Evolutionary conservation across 2,329 filamentous ascomycete genomes (phyloP), one percentile per base, ranked within the genome.

Genomic region (Talaromyces sp.): DNA sequence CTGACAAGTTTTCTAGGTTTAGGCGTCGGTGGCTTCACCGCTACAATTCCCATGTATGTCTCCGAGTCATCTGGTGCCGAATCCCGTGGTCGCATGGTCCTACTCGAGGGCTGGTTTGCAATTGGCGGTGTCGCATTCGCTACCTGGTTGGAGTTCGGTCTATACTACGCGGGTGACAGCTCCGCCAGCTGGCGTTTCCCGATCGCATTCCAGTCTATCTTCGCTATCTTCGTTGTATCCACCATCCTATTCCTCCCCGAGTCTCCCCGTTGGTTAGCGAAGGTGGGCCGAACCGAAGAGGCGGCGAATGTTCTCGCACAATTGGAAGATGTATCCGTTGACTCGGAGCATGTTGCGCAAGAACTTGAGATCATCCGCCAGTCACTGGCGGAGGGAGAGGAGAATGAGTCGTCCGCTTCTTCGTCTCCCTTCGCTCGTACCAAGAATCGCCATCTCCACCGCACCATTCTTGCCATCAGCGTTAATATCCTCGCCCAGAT

Each of bases 231-330:
- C n/a, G 61, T 63, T n/a, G 57, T 62, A 14, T 54, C 51, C 3
- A 54, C 54, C 13, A 56, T 64, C n/a, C 37, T 61, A 1, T 56
- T 62, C 3, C 65, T 82, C 2, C 80, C 80, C 3, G 81, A 83
- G 52, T 80, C 77, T 0, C 80, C 80, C 2, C 72, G 81, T 45
- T 82, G 80, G 76, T 68, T 83, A 5, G 75, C 82, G 13, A 64
- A 79, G 19, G 77, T 77, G 49, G 80, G 78, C 22, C 69, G 73
- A n/a, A 74, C 80, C 52, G 73, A 70, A 49, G 79, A 74, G 58
- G 80, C 68, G 33, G 70, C 70, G 11, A 67, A 69, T 3, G 76
- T 80, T 3, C 74, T 81, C 29, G 75, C 75, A 3, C 75, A 73
- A 4, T 70, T 81, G 2, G 67, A 72, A 29, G 51, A 80, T 40